phyloP scores from a whole-genome alignment of 2,329 filamentous ascomycete species.

The Calonectria crousiana region DNA sequence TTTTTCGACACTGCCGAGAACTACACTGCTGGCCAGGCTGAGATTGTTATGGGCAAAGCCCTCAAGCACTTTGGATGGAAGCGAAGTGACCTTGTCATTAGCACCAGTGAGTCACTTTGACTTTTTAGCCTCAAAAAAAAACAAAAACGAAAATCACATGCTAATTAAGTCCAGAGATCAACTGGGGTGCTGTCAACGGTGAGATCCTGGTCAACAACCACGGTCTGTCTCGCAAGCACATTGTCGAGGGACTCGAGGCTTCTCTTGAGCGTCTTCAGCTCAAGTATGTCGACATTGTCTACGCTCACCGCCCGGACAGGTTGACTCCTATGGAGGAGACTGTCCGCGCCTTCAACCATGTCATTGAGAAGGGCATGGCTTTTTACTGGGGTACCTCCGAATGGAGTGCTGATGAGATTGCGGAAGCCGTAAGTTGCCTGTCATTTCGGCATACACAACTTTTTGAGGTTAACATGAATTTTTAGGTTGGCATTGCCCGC shows the following conservation, averaged over 20 bases:
- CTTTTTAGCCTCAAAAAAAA: background rate
- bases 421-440: constrained; percentile 58
- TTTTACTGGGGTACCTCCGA: constrained; percentile 76
- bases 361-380: constrained; percentile 76
- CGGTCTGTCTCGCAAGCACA: constrained; percentile 76
- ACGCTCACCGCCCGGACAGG: constrained; percentile 77
- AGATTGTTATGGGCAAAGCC: constrained; percentile 73
- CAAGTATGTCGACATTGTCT: constrained; percentile 76
- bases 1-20: constrained; percentile 73
- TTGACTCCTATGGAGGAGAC: constrained; percentile 78
- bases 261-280: constrained; percentile 69
- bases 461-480: constrained; percentile 22
- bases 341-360: constrained; percentile 77
- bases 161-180: constrained; percentile 59
- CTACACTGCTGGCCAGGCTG: constrained; percentile 72
- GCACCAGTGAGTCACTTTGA: constrained; percentile 57
- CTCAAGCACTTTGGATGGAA: constrained; percentile 72
- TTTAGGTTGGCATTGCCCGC: constrained; percentile 66
- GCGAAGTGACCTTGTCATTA: constrained; percentile 71
- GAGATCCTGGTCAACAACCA: constrained; percentile 73
- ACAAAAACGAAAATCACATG: background rate
- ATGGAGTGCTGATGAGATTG: constrained; percentile 77
- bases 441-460: background rate
- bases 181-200: constrained; percentile 73
- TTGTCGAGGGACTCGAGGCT: constrained; percentile 67